Conservation (phyloP, 1,139 yeast species). For the Geotrichum carabidarum region DNA sequence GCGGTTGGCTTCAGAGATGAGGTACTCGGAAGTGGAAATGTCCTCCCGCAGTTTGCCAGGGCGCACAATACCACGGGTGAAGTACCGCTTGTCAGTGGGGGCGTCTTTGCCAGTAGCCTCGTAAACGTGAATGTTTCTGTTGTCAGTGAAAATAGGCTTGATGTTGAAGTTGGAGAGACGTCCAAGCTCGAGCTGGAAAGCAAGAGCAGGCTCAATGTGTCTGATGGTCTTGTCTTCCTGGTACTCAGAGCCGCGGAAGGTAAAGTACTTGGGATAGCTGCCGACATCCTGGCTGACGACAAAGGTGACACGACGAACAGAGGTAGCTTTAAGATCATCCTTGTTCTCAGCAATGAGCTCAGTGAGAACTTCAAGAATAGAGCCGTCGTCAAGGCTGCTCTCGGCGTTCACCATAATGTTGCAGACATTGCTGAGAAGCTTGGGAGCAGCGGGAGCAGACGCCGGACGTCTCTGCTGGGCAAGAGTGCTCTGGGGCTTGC, state of each 20-base stretch:
- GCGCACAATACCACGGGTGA: constrained; percentile 94
- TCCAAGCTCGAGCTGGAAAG: constrained; percentile 93
- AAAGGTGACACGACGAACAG: constrained; percentile 88
- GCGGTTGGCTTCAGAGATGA: constrained; percentile 92
- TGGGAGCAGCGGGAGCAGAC: constrained; percentile 30
- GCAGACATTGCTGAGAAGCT: constrained; percentile 64
- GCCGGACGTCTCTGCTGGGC: constrained; percentile 34
- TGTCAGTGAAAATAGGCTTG: constrained; percentile 92
- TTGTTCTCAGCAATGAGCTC: constrained; percentile 64
- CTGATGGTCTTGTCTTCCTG: constrained; percentile 77
- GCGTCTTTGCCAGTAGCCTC: constrained; percentile 95
- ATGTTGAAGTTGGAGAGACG: constrained; percentile 91
- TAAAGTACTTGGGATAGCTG: constrained; percentile 87
- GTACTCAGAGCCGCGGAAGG: constrained; percentile 86
- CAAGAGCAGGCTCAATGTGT: constrained; percentile 97
- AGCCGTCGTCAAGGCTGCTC: constrained; percentile 68
- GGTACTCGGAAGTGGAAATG: constrained; percentile 84
- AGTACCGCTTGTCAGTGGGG: constrained; percentile 88
- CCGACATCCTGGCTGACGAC: constrained; percentile 81
- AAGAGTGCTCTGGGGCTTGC: constrained; percentile 25
- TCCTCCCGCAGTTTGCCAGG: constrained; percentile 93
- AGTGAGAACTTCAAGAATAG: constrained; percentile 55
- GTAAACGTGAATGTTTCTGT: constrained; percentile 94
- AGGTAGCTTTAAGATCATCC: constrained; percentile 63
- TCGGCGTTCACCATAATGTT: constrained; percentile 71